Evolutionary conservation across 495 filamentous ascomycete genomes (phyloP), one percentile per base, ranked within the genome.

Genomic region (Hypoxylon subgilvum): DNA sequence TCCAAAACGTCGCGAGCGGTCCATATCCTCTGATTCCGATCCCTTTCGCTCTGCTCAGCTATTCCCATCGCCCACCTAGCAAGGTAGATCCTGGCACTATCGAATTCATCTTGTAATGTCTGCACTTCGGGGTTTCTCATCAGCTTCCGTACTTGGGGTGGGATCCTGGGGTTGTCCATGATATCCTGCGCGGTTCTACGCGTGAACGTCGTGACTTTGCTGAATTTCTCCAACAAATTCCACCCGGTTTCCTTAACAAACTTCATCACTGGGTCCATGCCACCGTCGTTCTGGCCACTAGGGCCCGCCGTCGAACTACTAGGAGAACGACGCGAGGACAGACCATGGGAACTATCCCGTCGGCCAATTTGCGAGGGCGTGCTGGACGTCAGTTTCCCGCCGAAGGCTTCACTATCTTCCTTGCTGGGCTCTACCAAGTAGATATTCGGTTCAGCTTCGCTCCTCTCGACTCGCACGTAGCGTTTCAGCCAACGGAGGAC

Each of bases 51-150:
- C 74, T 97, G 94, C 70, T 98, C 94, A 0, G 93, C 91, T 47
- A 98, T 95, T 1, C 90, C 95, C 94, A 97, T 97, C 0, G 94
- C 94, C 94, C 94, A 98, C 38, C 94, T 80, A 2, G 94, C 94
- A 17, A 98, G 79, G 64, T 98, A 98, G 30, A 98, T 76, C 56
- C 94, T 82, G 4, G 95, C 94, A 65, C 90, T 96, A 72, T 97
- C 95, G 59, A 97, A 98, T 69, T 98, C 94, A 55, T 97, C 92
- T 69, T 94, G 90, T 39, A 98, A 63, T 0, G 91, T 96, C 72
- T 96, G 92, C 8, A 98, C 92, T 68, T 98, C 92, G 0, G 94
- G 95, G 50, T 95, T 96, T 65, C 86, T 83, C 76, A 97, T 84
- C 67, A 98, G 62, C 45, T 90, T 82, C 62, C 88, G 82, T 21